phyloP scores from a whole-genome alignment of 148 eudicot species.

The Silene conica region DNA sequence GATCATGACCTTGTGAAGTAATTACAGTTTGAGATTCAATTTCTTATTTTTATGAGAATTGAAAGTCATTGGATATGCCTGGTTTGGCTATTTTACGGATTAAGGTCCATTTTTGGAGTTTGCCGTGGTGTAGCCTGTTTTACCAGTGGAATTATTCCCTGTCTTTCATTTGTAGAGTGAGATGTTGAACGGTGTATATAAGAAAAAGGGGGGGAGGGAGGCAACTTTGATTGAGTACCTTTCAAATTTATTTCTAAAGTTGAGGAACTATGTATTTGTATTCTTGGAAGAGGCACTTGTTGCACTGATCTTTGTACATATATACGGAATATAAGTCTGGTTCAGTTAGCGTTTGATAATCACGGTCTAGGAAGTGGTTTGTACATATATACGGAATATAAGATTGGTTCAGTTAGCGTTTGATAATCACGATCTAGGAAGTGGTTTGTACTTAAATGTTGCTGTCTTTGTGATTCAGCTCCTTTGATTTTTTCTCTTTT shows the following conservation, averaged over 20 bases:
- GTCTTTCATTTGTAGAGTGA: not conserved
- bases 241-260: not conserved
- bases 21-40: not conserved
- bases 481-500: not conserved
- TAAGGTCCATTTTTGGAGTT: not conserved
- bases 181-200: not conserved
- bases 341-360: not conserved
- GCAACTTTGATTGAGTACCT: not conserved
- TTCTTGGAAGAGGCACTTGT: not conserved
- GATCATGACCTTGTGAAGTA: not conserved
- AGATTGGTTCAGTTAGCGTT: not conserved
- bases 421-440: not conserved
- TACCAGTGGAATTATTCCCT: not conserved
- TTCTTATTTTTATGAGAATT: not conserved
- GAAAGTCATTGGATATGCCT: not conserved
- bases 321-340: not conserved
- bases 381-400: not conserved
- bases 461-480: not conserved
- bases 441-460: not conserved
- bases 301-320: not conserved
- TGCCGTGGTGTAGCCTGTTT: not conserved
- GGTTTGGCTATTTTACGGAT: constrained; percentile 17
- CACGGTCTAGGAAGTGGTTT: not conserved
- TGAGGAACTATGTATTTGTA: not conserved
- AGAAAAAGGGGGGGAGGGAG: not conserved